Percentiles rank a stretch among this genome's conserved stretches.
Conservation (phyloP, 2,329 filamentous ascomycete genomes). For the Arthrobotrys musiformis region DNA sequence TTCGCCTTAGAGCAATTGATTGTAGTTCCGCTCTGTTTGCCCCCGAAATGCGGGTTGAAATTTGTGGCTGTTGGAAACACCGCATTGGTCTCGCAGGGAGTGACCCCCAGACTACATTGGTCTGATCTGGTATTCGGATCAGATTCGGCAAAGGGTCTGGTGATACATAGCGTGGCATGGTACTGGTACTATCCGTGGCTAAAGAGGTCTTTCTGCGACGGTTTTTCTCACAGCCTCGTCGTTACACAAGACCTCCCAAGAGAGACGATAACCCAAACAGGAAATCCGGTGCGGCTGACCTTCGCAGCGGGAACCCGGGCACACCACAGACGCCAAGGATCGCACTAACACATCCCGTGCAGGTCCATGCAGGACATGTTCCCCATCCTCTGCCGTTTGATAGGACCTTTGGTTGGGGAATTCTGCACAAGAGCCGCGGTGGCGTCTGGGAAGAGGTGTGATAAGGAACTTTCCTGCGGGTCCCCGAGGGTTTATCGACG, state of each 20-base stretch:
- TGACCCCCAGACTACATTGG: too few species aligned
- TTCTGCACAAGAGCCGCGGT: slow-evolving; percentile 29
- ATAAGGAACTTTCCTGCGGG: not conserved
- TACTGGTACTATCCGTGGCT: not conserved
- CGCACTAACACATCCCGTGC: slow-evolving; percentile 10
- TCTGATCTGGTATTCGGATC: too few species aligned
- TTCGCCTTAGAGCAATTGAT: too few species aligned
- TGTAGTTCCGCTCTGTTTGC: too few species aligned
- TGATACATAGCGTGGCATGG: not conserved
- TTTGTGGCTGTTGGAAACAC: too few species aligned
- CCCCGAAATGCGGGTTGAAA: too few species aligned
- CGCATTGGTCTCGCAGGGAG: too few species aligned
- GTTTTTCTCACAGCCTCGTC: not conserved
- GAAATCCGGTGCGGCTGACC: slow-evolving; percentile 51
- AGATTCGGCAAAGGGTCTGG: too few species aligned
- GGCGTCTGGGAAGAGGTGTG: slow-evolving; percentile 4
- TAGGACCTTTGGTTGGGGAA: not conserved
- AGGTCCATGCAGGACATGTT: not conserved
- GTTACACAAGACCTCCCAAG: slow-evolving; percentile 14
- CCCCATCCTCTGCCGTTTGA: not conserved
- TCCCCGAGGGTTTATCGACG: not conserved
- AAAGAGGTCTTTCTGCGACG: not conserved
- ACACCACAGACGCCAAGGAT: slow-evolving; percentile 32
- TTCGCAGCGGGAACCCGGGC: not conserved
- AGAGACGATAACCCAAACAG: not conserved